Base-by-base conservation (phyloP, 2,329 filamentous ascomycete species). In the Penicillium crustosum region DNA sequence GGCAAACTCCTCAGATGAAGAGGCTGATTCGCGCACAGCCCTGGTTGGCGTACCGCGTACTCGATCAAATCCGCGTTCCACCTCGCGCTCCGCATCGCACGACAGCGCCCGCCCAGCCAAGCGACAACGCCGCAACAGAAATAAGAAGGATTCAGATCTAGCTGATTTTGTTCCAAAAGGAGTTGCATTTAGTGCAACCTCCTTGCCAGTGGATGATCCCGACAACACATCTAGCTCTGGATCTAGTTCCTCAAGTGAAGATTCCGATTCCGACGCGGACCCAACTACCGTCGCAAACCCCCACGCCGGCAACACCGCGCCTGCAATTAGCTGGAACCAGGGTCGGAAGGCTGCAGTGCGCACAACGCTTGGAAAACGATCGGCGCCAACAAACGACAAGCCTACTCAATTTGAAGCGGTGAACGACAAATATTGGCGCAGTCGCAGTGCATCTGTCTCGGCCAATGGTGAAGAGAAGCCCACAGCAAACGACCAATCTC, bases 21-120 rank as follows among this genome's bases (percentile, higher is more conserved):
- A 77, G 33, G 69, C 71, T 49, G 74, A 82, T 62, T 82, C 80
- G 19, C 73, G 80, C 48, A 82, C 78, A 38, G 77, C 77, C 45
- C 70, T 74, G 3, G 70, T 81, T 25, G 77, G 78, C 17, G 62
- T 68, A 38, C 75, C 75, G 66, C 77, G 77, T 19, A 57, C 53
- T 45, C 68, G 64, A 49, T 58, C 57, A 39, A 66, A 65, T 10
- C 60, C 59, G 31, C 61, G 58, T 39, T 68, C 68, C 8, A 63
- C 64, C 9, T 55, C 45, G 53, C 62, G 61, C 62, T 63, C 62
- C 50, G 61, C 68, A 57, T 67, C 67, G 15, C 56, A 63, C 36
- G 59, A 68, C 57, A 61, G 59, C 57, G 58, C 63, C 45, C 65
- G 66, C 54, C 66, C 63, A 47, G 57, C 60, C 45, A 73, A 70